Percentiles rank a stretch among this genome's conserved stretches.
Conservation (phyloP, 306 rosid genomes). For the Carpinus viminea region DNA sequence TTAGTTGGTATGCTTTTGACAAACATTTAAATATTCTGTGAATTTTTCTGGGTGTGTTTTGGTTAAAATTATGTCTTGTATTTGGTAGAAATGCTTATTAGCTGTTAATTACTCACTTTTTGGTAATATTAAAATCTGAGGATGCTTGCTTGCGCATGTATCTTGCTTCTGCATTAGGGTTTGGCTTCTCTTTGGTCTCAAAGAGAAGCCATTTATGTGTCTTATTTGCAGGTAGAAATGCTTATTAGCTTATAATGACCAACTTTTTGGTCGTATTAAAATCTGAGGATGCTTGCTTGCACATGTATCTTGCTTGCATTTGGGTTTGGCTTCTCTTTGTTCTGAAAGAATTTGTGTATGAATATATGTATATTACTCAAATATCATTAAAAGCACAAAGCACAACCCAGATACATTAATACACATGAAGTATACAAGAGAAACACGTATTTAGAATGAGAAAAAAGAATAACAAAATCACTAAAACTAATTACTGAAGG, state of each 20-base stretch:
- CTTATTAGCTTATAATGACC: neutral
- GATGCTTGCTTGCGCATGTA: neutral
- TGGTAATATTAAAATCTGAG: neutral
- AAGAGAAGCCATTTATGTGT: no score
- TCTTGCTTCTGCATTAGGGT: constrained; percentile 2
- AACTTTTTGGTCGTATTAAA: neutral
- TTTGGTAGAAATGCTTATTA: neutral
- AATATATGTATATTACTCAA: no score
- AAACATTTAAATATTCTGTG: neutral
- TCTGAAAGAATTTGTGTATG: no score
- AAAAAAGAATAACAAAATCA: no score
- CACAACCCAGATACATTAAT: no score
- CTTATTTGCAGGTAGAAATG: neutral
- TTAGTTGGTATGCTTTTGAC: neutral
- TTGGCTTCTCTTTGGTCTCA: no score
- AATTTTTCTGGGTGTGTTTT: no score
- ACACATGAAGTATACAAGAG: no score
- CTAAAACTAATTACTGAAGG: no score
- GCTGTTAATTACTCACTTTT: neutral
- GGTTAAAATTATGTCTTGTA: neutral
- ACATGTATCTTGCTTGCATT: constrained; percentile 3
- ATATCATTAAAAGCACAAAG: no score
- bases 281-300: neutral
- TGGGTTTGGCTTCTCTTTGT: neutral
- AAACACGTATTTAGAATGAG: no score